Base-by-base conservation (phyloP, 352 stramenopile genomes). In the Phytophthora sojae region DNA sequence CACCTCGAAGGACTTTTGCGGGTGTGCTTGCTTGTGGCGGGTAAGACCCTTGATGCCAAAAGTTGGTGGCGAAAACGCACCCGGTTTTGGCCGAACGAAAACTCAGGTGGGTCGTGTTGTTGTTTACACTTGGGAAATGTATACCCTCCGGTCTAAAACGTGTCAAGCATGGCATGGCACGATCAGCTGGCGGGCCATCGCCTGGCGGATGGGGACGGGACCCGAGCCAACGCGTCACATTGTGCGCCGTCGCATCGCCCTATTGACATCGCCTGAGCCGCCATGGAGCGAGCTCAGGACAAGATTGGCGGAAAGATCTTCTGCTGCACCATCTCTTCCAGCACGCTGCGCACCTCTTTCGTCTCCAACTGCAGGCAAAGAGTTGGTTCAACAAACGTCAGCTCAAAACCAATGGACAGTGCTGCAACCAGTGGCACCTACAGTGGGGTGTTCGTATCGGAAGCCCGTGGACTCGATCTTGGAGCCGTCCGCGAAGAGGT, bases 401-500 rank as follows among this genome's bases (percentile, higher is more conserved):
- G 26, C 26, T 64, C n/a, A 19, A 50, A n/a, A 64, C 25, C 12
- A 53, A 23, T 2, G 49, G 57, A 19, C 39, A 69, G 30, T 58
- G 15, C 37, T 42, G 35, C 35, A 15, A 42, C 44, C 23, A 52
- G 25, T 14, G 15, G 53, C 1, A 52, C 75, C n/a, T 72, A 94
- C 86, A 66, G 65, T 81, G n/a, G 86, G 86, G 66, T 92, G 80
- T 53, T 79, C 65, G 75, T 96, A 96, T 67, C 65, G 57, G 62
- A 96, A 96, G 29, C 89, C 88, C 7, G 81, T 94, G 37, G 73
- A 67, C 59, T 95, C 86, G 66, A 96, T 92, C 74, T 90, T 93
- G 14, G 82, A 84, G 59, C 89, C 88, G 57, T 94, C 75, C 8
- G 78, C 76, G 70, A 90, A 95, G 14, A 96, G 71, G 52, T 95